Evolutionary conservation across 768 basidiomycete genomes (phyloP), one percentile per base, ranked within the genome.

Genomic region (Suillus cothurnatus): DNA sequence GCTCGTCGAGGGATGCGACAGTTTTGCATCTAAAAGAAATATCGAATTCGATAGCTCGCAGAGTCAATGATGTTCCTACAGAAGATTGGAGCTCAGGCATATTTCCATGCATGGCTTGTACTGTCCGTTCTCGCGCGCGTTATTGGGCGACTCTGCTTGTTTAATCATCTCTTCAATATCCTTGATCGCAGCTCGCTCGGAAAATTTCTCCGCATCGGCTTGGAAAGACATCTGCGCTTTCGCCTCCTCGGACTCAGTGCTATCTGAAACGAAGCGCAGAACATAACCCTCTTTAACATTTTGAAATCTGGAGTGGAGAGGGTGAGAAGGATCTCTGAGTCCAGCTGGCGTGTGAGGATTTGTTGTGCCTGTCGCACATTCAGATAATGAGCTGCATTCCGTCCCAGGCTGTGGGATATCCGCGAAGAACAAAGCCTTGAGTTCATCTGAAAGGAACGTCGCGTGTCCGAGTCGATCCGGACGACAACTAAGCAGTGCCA

Each of bases 401-500:
- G 62, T 26, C 60, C 66, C 32, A 4, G 63, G 62, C 2, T 73
- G 69, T 31, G 73, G 72, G 49, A 76, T 64, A 50, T 73, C 71
- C 12, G 73, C 71, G 61, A 85, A 76, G 11, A 93, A 90, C 49
- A 88, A 73, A 1, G 78, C 74, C 66, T 85, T 84, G 0, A 86
- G 85, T 57, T 86, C 85, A 2, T 85, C 84, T 65, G 87, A 79
- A 26, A 95, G 81, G 76, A 91, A 94, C 0, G 93, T 94, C 2
- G 91, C 93, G 65, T 95, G 93, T 0, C 93, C 91, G 0, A 95
- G 79, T 49, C 93, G 81, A 61, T 88, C 81, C 0, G 93, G 93
- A 28, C 77, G 74, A 74, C 82, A 88, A 1, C 85, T 84, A 0
- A 94, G 82, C 11, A 94, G 78, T 43, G 78, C 72, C 12, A 84